Evolutionary conservation across 202 grass and related monocot species (phyloP), one percentile per base, ranked within the genome.

Genomic region (Panicum virgatum): DNA sequence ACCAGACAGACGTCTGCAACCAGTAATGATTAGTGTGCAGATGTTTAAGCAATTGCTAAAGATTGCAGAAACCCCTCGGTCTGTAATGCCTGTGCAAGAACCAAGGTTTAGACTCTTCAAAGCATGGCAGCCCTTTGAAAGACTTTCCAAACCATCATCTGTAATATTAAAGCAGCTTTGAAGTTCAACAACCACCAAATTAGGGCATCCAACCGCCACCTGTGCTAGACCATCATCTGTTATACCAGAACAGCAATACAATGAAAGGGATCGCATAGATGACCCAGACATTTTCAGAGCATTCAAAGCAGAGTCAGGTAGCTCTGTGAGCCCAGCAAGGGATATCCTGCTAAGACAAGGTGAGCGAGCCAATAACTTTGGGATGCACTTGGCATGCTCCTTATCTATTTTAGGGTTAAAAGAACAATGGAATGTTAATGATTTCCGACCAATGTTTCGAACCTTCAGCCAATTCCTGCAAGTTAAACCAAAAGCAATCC

Each of bases 231-330:
- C 88, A 69, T 73, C 66, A 80, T 93, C 96, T 5, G 96, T 95
- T 79, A 98, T 87, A 40, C 81, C 83, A 68, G 84, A 89, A 84
- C 96, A 98, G 26, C 80, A 91, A 83, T 98, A 98, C 72, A 98
- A 78, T 53, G 90, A 95, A 77, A 98, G 90, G 20, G 89, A 98
- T 60, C 14, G 80, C 47, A 98, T 80, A 72, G 62, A 90, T 64
- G 87, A 77, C 59, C 90, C 85, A 69, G 72, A 86, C 65, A 87
- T 27, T 82, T 48, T 84, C 57, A 98, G 68, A 27, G 61, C 15
- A 0, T 48, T 36, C 34, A 94, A 69, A 62, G 91, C 83, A 73
- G 73, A 81, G 78, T 95, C 90, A 76, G 96, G 85, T 61, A 98
- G 64, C 75, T 95, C 90, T 56, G 52, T 75, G 69, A 94, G 72